Conservation (phyloP, 148 eudicot genomes). For the Suaeda aralocaspica region DNA sequence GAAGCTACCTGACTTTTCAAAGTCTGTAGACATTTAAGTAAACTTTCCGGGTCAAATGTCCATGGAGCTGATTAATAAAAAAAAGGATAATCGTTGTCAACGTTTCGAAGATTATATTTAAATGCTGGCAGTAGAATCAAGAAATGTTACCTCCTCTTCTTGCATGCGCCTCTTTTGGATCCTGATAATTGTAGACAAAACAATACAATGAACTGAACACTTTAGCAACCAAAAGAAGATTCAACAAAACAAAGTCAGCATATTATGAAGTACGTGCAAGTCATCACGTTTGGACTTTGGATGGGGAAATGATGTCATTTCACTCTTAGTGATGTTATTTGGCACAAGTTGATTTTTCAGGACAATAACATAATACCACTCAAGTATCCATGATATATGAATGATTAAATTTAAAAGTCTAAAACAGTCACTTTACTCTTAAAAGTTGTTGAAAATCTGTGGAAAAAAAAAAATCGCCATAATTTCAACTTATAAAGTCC, state of each 20-base stretch:
- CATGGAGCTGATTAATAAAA: slow-evolving; percentile 70
- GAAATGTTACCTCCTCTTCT: slow-evolving; percentile 89
- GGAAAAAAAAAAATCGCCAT: not conserved
- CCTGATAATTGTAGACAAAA: slow-evolving; percentile 35
- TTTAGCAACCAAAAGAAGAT: not conserved
- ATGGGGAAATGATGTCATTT: not conserved
- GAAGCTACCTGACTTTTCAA: slow-evolving; percentile 57
- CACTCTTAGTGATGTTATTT: not conserved
- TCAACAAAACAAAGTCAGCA: not conserved
- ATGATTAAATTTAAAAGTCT: not conserved
- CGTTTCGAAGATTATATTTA: slow-evolving; percentile 12
- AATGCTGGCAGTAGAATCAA: slow-evolving; percentile 14
- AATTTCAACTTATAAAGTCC: not conserved
- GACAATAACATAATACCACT: not conserved
- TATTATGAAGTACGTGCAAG: not conserved
- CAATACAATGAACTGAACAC: slow-evolving; percentile 1
- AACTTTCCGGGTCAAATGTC: slow-evolving; percentile 79
- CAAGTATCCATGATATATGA: not conserved
- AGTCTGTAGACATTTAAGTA: slow-evolving; percentile 72
- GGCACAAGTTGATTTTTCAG: not conserved
- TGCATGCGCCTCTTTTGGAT: slow-evolving; percentile 96
- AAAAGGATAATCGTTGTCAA: slow-evolving; percentile 24
- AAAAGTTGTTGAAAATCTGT: not conserved
- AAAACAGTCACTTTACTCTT: not conserved
- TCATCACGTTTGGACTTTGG: not conserved